phyloP scores from a whole-genome alignment of 2,329 filamentous ascomycete genomes.

The Herpotrichia juniperi region DNA sequence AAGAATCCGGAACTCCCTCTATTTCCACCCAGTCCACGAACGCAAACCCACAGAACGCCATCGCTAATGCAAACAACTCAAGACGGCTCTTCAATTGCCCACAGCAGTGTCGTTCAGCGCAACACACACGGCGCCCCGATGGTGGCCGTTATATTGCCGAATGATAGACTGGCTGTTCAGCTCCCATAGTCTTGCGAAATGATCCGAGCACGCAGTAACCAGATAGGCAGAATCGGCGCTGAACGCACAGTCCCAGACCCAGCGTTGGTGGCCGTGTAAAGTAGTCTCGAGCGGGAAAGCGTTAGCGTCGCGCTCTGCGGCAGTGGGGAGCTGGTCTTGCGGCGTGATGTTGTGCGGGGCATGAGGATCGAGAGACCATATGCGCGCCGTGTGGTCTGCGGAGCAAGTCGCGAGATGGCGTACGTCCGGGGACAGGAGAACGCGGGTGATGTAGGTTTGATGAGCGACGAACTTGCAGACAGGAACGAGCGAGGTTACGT shows the following conservation, averaged over 20 bases:
- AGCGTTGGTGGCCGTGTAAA: slow-evolving; percentile 87
- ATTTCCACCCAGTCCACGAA: too few species aligned
- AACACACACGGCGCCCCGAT: slow-evolving; percentile 89
- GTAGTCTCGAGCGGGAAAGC: slow-evolving; percentile 84
- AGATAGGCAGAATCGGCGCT: slow-evolving; percentile 91
- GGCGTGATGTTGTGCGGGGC: slow-evolving; percentile 42
- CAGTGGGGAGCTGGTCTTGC: slow-evolving; percentile 36
- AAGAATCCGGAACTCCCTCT: too few species aligned
- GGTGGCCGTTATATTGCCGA: slow-evolving; percentile 92
- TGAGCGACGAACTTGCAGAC: slow-evolving; percentile 90
- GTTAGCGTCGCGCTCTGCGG: slow-evolving; percentile 52
- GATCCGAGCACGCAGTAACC: slow-evolving; percentile 90
- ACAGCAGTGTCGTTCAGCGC: slow-evolving; percentile 76
- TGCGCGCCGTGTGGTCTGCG: slow-evolving; percentile 92
- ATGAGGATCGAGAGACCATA: slow-evolving; percentile 81
- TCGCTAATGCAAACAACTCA: slow-evolving; percentile 3
- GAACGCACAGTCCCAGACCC: slow-evolving; percentile 98
- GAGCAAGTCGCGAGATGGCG: slow-evolving; percentile 94
- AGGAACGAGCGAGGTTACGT: slow-evolving; percentile 82
- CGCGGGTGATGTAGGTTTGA: slow-evolving; percentile 89
- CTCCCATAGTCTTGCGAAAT: slow-evolving; percentile 93
- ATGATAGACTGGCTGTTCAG: slow-evolving; percentile 86
- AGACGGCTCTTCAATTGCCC: slow-evolving; percentile 27
- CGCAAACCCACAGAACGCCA: slow-evolving; percentile 1
- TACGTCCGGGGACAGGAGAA: slow-evolving; percentile 90